phyloP scores from a whole-genome alignment of 441 rosid species.

The Bocquillonia castaneifolia region DNA sequence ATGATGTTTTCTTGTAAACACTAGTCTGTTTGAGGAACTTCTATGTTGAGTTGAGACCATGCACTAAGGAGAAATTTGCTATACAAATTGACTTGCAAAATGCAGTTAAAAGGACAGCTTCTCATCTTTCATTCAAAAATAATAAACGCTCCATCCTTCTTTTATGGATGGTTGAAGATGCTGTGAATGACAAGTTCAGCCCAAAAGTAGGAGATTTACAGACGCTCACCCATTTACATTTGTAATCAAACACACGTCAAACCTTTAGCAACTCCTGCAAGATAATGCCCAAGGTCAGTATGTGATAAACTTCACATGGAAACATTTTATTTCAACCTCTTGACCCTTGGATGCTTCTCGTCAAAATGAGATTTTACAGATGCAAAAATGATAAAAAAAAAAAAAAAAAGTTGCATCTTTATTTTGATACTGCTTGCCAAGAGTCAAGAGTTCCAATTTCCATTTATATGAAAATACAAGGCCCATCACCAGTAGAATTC shows the following conservation, averaged over 20 bases:
- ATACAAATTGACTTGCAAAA: slow-evolving; percentile 6
- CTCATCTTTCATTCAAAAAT: not conserved
- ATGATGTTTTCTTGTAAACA: not conserved
- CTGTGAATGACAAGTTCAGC: no score
- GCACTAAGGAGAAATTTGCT: not conserved
- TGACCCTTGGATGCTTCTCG: not conserved
- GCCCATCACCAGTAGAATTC: not conserved
- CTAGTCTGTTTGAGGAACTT: not conserved
- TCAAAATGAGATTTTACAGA: not conserved
- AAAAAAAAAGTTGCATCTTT: not conserved
- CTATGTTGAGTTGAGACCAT: not conserved
- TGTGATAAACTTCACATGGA: not conserved
- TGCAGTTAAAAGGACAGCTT: not conserved
- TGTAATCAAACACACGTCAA: slow-evolving; percentile 17
- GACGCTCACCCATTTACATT: slow-evolving; percentile 9
- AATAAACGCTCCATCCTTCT: no score
- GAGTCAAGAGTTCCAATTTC: no score
- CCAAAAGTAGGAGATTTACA: not conserved
- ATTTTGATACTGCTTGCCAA: no score
- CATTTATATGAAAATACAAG: no score
- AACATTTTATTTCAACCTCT: not conserved
- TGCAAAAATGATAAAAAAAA: no score
- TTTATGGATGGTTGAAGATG: no score
- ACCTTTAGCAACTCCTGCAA: slow-evolving; percentile 53
- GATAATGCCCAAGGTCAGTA: slow-evolving; percentile 13